phyloP scores from a whole-genome alignment of 1,284 basidiomycete species.

The Ceraceosorus guamensis region DNA sequence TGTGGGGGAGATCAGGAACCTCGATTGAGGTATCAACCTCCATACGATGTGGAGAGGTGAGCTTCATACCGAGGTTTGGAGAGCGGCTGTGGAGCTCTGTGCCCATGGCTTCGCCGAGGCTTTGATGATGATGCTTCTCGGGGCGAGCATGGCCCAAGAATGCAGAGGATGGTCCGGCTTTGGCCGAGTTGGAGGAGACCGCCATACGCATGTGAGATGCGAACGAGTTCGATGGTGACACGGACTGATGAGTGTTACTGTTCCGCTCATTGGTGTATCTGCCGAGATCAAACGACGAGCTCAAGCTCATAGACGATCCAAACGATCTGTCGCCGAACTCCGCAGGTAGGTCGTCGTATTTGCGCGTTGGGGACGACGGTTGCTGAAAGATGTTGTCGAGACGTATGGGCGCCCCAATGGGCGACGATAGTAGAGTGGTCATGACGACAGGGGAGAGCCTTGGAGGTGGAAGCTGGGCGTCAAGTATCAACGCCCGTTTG shows the following conservation, averaged over 20 bases:
- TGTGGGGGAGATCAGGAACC: slow-evolving; percentile 17
- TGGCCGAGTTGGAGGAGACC: neutral
- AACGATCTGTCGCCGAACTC: slow-evolving; percentile 24
- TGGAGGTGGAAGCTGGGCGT: too few species aligned
- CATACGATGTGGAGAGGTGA: slow-evolving; percentile 41
- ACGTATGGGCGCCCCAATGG: slow-evolving; percentile 14
- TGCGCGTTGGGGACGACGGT: slow-evolving; percentile 24
- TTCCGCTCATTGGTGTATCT: too few species aligned
- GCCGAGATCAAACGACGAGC: slow-evolving; percentile 35
- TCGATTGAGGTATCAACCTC: too few species aligned
- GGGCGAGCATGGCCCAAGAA: neutral
- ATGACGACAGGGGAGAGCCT: too few species aligned
- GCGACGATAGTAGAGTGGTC: slow-evolving; percentile 24
- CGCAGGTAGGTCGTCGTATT: slow-evolving; percentile 27
- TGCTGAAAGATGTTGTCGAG: slow-evolving; percentile 27
- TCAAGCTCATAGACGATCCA: slow-evolving; percentile 46
- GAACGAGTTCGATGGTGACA: slow-evolving; percentile 13
- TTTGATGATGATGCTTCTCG: too few species aligned
- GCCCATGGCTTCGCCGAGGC: slow-evolving; percentile 30
- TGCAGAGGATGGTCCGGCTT: neutral
- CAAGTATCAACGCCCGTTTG: too few species aligned
- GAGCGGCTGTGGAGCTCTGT: slow-evolving; percentile 30
- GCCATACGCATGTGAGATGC: neutral
- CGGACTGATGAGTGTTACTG: neutral
- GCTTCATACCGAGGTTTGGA: slow-evolving; percentile 30